Evolutionary conservation across 176 grass and related monocot genomes (phyloP).

Genomic region (Panicum miliaceum): DNA sequence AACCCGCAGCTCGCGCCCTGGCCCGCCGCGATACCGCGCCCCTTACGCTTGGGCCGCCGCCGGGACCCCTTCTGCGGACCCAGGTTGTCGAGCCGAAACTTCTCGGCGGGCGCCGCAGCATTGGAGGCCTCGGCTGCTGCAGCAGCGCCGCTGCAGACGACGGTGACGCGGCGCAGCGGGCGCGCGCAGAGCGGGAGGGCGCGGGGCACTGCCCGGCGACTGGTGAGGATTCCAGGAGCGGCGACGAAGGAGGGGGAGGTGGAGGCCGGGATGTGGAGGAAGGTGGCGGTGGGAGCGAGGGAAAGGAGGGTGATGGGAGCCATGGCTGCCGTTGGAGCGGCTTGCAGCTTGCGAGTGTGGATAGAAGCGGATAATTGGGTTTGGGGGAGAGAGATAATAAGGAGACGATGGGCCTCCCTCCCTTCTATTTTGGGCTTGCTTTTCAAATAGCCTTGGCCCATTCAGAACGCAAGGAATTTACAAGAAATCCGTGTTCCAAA

Average conservation of each 20-base stretch:
- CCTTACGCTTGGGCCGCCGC: conserved; percentile 74
- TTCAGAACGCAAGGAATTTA: background rate
- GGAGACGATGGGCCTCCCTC: background rate
- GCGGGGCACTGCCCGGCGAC: background rate
- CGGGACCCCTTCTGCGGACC: conserved; percentile 78
- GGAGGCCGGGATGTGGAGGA: conserved; percentile 42
- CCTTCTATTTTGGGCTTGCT: background rate
- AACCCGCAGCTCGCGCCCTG: conserved; percentile 96
- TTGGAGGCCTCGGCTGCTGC: conserved; percentile 35
- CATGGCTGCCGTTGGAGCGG: conserved; percentile 51
- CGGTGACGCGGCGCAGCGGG: conserved; percentile 33
- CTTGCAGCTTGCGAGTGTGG: conserved; percentile 30
- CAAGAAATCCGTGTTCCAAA: background rate
- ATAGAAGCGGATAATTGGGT: conserved; percentile 32
- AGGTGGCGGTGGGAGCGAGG: conserved; percentile 36
- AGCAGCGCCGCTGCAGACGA: conserved; percentile 47
- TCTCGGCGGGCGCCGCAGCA: conserved; percentile 37
- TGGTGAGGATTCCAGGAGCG: conserved; percentile 18
- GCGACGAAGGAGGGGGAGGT: conserved; percentile 30
- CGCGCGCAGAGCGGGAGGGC: conserved; percentile 22
- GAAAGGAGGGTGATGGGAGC: conserved; percentile 57
- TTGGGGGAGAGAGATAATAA: conserved; percentile 16
- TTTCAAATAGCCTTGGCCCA: background rate
- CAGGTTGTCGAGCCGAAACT: conserved; percentile 86
- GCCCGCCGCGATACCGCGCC: conserved; percentile 84